A percentile compares a stretch with the other conserved stretches of the same genome.
Conservation (phyloP, 768 basidiomycete species). For the Lactarius indigo region DNA sequence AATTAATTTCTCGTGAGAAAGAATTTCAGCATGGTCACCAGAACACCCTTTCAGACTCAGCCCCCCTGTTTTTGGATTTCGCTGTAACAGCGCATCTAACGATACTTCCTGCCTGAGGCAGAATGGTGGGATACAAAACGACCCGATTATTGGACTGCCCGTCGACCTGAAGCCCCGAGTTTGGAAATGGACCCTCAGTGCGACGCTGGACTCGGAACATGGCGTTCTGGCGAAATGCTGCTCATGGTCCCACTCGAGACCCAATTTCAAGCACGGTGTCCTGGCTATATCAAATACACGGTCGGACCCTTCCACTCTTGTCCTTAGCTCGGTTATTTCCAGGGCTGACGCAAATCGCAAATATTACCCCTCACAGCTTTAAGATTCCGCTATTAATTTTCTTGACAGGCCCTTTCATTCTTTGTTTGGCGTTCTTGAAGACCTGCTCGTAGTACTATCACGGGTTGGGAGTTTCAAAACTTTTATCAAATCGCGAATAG, state of each 20-base stretch:
- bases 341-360: slow-evolving; percentile 42
- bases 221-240: not conserved
- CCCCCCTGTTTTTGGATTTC: too few relatives aligned
- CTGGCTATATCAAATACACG: slow-evolving; percentile 53
- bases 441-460: too few relatives aligned
- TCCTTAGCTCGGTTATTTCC: slow-evolving; percentile 40
- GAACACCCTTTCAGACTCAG: too few relatives aligned
- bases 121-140: slow-evolving; percentile 52
- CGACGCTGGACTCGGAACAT: slow-evolving; percentile 14
- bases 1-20: too few relatives aligned
- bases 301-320: slow-evolving; percentile 50
- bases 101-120: slow-evolving; percentile 55
- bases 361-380: too few relatives aligned
- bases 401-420: slow-evolving; percentile 28
- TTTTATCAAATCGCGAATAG: too few relatives aligned
- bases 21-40: too few relatives aligned
- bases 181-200: slow-evolving; percentile 62
- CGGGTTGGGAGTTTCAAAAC: too few relatives aligned
- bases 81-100: slow-evolving; percentile 7
- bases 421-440: too few relatives aligned
- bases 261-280: slow-evolving; percentile 46
- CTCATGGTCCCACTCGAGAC: slow-evolving; percentile 29
- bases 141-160: slow-evolving; percentile 41
- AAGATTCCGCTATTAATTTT: too few relatives aligned
- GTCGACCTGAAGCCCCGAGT: slow-evolving; percentile 41